Conservation (phyloP, 441 rosid species). For the Biscutella auriculata region DNA sequence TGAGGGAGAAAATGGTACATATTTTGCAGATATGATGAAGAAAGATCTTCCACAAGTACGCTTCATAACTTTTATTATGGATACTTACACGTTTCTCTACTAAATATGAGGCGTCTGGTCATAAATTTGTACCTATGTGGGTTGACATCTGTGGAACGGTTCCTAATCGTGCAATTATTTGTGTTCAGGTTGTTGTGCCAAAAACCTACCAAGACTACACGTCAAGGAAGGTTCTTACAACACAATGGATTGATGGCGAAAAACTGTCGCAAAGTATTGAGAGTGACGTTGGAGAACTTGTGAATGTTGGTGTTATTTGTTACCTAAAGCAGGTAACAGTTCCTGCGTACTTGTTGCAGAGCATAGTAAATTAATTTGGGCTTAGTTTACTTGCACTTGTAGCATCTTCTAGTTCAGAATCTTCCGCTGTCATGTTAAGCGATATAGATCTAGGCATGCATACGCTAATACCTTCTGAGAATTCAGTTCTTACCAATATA, state of each 20-base stretch:
- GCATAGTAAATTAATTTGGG: background rate
- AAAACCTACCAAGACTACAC: constrained; percentile 73
- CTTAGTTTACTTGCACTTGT: background rate
- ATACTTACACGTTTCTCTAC: background rate
- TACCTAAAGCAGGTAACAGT: constrained; percentile 81
- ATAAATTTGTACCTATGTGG: background rate
- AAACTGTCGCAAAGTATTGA: constrained; percentile 91
- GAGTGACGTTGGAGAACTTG: constrained; percentile 92
- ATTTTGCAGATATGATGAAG: constrained; percentile 89
- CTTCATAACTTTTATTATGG: constrained; percentile 10
- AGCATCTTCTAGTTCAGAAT: background rate
- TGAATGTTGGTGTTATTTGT: constrained; percentile 95
- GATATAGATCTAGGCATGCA: background rate
- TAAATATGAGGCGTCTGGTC: background rate
- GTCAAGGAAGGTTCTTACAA: constrained; percentile 93
- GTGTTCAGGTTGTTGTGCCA: constrained; percentile 75
- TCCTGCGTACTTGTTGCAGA: background rate
- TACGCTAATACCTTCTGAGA: background rate
- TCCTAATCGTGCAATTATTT: background rate
- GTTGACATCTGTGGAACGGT: background rate
- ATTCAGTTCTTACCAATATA: background rate
- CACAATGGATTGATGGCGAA: constrained; percentile 85
- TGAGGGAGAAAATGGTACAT: constrained; percentile 86
- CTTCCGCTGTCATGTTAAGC: background rate
- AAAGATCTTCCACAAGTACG: constrained; percentile 96